Base-by-base conservation (phyloP, 1,284 basidiomycete genomes). In the Irpex sp. region DNA sequence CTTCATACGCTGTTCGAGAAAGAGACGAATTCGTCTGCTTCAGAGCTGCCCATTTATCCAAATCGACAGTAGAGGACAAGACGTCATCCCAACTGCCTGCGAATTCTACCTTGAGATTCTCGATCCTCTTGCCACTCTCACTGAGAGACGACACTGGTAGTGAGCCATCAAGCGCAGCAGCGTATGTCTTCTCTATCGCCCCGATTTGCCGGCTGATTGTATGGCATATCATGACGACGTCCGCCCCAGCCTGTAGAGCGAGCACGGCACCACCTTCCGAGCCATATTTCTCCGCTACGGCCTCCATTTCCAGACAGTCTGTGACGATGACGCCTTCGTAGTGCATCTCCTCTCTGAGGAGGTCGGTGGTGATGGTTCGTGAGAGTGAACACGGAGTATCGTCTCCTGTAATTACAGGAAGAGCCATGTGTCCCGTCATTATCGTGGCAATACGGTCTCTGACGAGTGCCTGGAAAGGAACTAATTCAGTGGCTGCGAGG, bases 401-500 rank as follows among this genome's bases (percentile, higher is more conserved):
- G 60, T 78, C 76, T 31, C 81, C 82, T 0, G 81, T 83, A 26
- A 88, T 72, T 9, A 79, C 64, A 0, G 88, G 88, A 0, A 90
- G 78, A 4, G 87, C 85, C 81, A 89, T 88, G 70, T 91, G 88
- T 0, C 85, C 87, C 0, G 85, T 85, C 88, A 91, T 91, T 59
- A 90, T 79, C 38, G 80, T 87, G 0, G 84, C 79, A 2, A 86
- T 69, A 2, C 75, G 68, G 0, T 69, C 69, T 3, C 75, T 67
- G 31, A 85, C 75, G 57, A 85, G 75, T 0, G 75, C 70, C 13
- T 73, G 71, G 76, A 89, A 91, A 0, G 88, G 88, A 2, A 85
- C 76, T 7, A 90, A 76, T 70, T 89, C 88, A 6, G 76, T 82
- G 51, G 70, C 59, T 9, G 70, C 55, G 4, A 89, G 74, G 59